Conservation (phyloP, 176 grass and related monocot genomes). For the Avena insularis region DNA sequence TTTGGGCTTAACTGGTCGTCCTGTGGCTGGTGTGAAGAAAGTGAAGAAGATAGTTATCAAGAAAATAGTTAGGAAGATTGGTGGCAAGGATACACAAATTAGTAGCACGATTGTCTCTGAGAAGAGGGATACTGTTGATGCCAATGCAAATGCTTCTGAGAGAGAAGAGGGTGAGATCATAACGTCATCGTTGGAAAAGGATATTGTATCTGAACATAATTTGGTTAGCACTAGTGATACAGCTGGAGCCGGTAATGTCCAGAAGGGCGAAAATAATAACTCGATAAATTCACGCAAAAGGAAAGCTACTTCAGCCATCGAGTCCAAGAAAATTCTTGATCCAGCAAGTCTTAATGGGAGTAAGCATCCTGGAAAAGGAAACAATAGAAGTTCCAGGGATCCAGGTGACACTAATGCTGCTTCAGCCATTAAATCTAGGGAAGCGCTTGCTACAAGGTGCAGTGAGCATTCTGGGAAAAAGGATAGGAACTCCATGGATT, state of each 20-base stretch:
- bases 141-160: conserved; percentile 45
- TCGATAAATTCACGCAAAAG: conserved; percentile 31
- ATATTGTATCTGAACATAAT: conserved; percentile 43
- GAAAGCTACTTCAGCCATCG: conserved; percentile 37
- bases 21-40: conserved; percentile 50
- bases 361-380: conserved; percentile 43
- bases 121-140: conserved; percentile 53
- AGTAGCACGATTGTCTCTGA: conserved; percentile 39
- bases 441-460: conserved; percentile 21
- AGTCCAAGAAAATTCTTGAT: conserved; percentile 1
- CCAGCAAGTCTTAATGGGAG: conserved; percentile 22
- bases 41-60: conserved; percentile 61
- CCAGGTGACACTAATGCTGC: conserved; percentile 28
- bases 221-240: conserved; percentile 44
- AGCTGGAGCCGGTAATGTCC: conserved; percentile 37
- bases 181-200: conserved; percentile 60
- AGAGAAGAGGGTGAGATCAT: conserved; percentile 63
- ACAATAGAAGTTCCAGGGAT: neutral
- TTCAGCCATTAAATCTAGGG: conserved; percentile 21
- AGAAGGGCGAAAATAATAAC: conserved; percentile 45
- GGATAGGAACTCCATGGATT: conserved; percentile 9
- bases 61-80: conserved; percentile 68
- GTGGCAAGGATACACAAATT: conserved; percentile 50
- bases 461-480: conserved; percentile 36
- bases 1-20: conserved; percentile 3